These are phyloP conservation scores for Quillaja saponaria DNA, from an alignment of 306 rosid species.

Conservation along the genomic window DNA sequence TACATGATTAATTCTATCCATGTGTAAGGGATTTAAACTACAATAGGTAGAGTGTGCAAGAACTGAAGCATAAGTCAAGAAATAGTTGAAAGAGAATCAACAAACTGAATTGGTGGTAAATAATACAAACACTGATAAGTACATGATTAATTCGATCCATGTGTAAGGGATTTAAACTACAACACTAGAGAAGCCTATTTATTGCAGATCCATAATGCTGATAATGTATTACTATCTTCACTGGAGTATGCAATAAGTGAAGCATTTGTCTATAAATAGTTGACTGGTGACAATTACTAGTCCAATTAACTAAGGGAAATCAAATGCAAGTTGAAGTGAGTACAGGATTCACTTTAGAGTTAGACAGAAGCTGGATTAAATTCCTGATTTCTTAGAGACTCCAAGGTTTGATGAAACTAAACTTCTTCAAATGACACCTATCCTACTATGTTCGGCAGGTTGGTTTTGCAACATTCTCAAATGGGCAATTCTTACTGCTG, in stretches of 20 bases:
- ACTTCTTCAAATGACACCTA: constrained; percentile 13
- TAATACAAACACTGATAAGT: not conserved
- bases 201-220: constrained; percentile 5
- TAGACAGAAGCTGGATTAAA: constrained; percentile 3
- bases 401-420: not conserved
- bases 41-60: constrained; percentile 1
- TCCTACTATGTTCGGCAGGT: not conserved
- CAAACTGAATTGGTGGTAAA: not conserved
- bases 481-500: constrained; percentile 5
- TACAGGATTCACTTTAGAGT: constrained; percentile 5
- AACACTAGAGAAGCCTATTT: not conserved
- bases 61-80: not conserved
- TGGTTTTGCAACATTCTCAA: constrained; percentile 3
- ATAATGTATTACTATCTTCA: constrained; percentile 6
- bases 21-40: not conserved
- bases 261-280: not conserved
- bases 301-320: constrained; percentile 17
- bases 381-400: constrained; percentile 11
- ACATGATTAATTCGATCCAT: not conserved
- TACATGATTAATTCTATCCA: not conserved
- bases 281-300: not conserved
- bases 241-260: not conserved
- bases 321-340: not conserved
- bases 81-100: not conserved
- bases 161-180: not conserved